phyloP scores from a whole-genome alignment of 2,329 filamentous ascomycete genomes.

The Trichoderma sp. region DNA sequence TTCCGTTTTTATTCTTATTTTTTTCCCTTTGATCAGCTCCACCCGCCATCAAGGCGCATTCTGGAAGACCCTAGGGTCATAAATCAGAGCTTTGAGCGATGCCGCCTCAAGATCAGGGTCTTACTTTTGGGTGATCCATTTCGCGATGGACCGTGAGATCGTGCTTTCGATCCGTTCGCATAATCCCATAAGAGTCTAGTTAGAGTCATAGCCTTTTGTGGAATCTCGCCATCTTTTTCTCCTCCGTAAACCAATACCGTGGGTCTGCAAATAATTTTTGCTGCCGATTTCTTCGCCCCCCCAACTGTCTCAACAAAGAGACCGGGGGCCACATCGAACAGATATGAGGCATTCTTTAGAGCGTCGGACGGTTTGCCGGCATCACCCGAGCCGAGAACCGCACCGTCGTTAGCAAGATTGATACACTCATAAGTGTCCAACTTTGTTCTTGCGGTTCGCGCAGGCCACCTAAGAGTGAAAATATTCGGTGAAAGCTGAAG shows the following conservation, averaged over 20 bases:
- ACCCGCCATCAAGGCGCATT: slow-evolving; percentile 3
- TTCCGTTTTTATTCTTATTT: background rate
- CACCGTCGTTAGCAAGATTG: slow-evolving; percentile 35
- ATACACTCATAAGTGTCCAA: slow-evolving; percentile 40
- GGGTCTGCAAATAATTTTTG: slow-evolving; percentile 36
- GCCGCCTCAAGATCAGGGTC: slow-evolving; percentile 21
- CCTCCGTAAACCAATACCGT: slow-evolving; percentile 35
- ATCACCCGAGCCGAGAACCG: slow-evolving; percentile 31
- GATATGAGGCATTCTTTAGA: slow-evolving; percentile 34
- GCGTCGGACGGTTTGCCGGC: slow-evolving; percentile 31
- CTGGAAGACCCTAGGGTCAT: slow-evolving; percentile 26
- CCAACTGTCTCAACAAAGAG: slow-evolving; percentile 39
- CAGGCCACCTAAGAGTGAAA: slow-evolving; percentile 40
- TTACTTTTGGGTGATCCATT: slow-evolving; percentile 30
- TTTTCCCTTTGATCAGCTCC: background rate
- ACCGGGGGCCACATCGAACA: slow-evolving; percentile 39
- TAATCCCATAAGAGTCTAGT: slow-evolving; percentile 37
- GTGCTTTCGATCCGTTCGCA: slow-evolving; percentile 23
- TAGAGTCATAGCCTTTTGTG: slow-evolving; percentile 32
- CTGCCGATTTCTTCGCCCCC: slow-evolving; percentile 32
- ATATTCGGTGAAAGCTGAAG: slow-evolving; percentile 37
- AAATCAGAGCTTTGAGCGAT: slow-evolving; percentile 31
- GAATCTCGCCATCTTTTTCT: slow-evolving; percentile 26
- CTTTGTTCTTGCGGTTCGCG: slow-evolving; percentile 35
- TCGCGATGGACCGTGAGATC: slow-evolving; percentile 18